Evolutionary conservation across 1,139 yeast genomes (phyloP), one percentile per base, ranked within the genome.

Genomic region (Zygotorulaspora mrakii): DNA sequence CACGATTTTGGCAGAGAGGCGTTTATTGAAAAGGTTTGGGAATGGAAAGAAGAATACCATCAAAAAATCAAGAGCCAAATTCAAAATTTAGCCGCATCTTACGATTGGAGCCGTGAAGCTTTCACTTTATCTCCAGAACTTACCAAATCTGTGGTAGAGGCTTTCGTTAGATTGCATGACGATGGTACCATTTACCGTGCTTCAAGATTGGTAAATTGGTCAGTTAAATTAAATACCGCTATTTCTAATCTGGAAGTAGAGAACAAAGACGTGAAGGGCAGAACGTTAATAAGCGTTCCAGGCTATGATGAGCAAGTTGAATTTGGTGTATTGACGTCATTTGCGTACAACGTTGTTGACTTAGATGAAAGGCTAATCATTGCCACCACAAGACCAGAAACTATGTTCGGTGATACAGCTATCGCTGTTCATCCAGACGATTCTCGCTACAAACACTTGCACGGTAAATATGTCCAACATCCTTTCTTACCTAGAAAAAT

Each of bases 371-470:
- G 77, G 66, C 62, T 91, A 45, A 73, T 91, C 45, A 95, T 91
- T 51, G 98, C 98, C 33, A 91, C 98, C 37, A 91, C 98, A 33
- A 91, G 98, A 79, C 98, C 98, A 35, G 98, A 91, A 70, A 91
- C 98, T 44, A 71, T 91, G 55, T 89, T 91, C 58, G 98, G 98
- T 73, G 98, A 91, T 69, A 88, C 96, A 46, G 98, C 84, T 62
- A 83, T 91, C 54, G 98, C 98, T 31, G 95, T 91, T 42, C 98
- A 91, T 65, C 98, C 98, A 41, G 77, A 89, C 37, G 98, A 91
- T 69, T 71, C 80, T 34, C 81, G 98, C 66, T 91, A 91, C 73
- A 83, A 71, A 54, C 98, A 91, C 64, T 74, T 91, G 59, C 98
- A 91, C 62, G 98, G 98, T 50, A 88, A 89, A 65, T 86, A 71